Evolutionary conservation across 1,284 basidiomycete genomes (phyloP), one percentile per base, ranked within the genome.

Genomic region (Trametes hirsuta): DNA sequence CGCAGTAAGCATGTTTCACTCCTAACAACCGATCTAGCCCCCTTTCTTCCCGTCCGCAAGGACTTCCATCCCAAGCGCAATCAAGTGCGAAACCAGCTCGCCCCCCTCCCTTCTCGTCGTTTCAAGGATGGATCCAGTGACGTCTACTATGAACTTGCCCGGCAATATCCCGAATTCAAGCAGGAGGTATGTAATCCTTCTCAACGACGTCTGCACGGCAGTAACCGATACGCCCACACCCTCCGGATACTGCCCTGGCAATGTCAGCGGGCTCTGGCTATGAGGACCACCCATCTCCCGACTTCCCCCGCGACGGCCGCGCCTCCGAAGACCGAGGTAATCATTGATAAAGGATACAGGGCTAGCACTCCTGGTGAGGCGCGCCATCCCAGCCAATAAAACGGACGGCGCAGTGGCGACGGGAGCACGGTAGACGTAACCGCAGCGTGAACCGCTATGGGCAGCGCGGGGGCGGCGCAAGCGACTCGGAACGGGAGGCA

Each of bases 41-140:
- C 95, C 21, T 97, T 94, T 77, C 83, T 98, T 24, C 93, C 94
- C 34, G 87, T 95, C 2, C 85, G 95, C 63, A 89, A 95, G 64
- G 96, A 98, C 69, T 99, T 99, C 72, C 97, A 99, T 76, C 97
- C 97, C 2, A 99, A 98, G 76, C 90, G 97, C 50, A 99, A 99
- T 74, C 96, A 98, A 77, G 97, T 97, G 2, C 85, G 97, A 36
- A 97, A 99, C 77, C 99, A 99, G 76, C 87, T 99, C 10, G 95
- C 97, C 3, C 99, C 97, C 0, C 81, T 99, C 15, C 95, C 97
- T 2, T 85, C 90, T 47, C 85, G 90, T 47, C 85, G 97, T 15
- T 99, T 99, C 80, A 95, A 97, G 75, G 97, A 99, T 73, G 84
- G 99, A 11, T 97, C 95, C 0, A 94, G 93, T 59, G 97, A 99